A percentile compares a stretch with the other conserved stretches of the same genome.
Conservation (phyloP, 129 eudicot genomes). For the Chrysanthemum makinoi region DNA sequence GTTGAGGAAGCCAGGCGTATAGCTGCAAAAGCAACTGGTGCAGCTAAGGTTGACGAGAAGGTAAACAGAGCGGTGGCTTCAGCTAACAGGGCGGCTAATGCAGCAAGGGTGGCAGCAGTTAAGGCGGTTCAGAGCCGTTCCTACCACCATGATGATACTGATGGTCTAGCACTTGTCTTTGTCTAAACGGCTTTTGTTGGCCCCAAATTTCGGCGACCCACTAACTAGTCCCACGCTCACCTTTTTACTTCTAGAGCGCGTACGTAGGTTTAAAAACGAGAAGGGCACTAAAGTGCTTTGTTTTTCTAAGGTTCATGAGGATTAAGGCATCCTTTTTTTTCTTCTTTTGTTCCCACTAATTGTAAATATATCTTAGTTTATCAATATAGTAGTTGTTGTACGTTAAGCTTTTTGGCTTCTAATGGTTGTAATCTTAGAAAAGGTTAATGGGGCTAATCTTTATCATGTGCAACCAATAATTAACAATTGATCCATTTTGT, state of each 20-base stretch:
- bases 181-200: conserved; percentile 28
- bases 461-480: conserved; percentile 14
- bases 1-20: conserved; percentile 57
- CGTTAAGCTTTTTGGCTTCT: conserved; percentile 25
- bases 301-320: conserved; percentile 6
- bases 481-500: conserved; percentile 3
- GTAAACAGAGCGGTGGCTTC: conserved; percentile 60
- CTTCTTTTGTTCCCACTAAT: conserved; percentile 1
- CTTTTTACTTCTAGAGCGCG: neutral
- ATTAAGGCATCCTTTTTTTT: neutral
- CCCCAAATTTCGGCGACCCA: neutral
- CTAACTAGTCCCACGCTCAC: too few relatives aligned
- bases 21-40: conserved; percentile 49
- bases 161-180: conserved; percentile 17
- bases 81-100: conserved; percentile 72
- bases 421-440: too few relatives aligned
- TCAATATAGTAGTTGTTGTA: conserved; percentile 11
- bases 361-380: conserved; percentile 34
- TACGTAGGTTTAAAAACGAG: conserved; percentile 22
- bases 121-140: conserved; percentile 69
- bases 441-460: neutral
- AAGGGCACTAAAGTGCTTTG: conserved; percentile 36
- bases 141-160: conserved; percentile 30
- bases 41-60: conserved; percentile 43
- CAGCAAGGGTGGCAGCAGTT: conserved; percentile 78